A percentile compares a stretch with the other conserved stretches of the same genome.
These are phyloP conservation scores for Kwoniella dendrophila DNA, from an alignment of 768 basidiomycete species.

Conservation along the genomic window DNA sequence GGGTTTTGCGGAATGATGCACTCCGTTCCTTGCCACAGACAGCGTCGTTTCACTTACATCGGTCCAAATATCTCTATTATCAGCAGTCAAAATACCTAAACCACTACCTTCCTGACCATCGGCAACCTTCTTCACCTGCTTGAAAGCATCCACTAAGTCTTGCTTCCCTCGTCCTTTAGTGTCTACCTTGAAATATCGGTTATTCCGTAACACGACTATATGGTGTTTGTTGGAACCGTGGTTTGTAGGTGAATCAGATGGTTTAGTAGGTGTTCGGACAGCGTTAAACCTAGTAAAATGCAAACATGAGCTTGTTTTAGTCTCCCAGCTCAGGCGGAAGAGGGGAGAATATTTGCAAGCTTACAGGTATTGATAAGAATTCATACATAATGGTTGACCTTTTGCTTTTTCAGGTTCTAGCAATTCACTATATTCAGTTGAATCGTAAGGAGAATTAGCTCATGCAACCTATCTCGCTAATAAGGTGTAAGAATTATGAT, in stretches of 20 bases:
- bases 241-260: conserved; percentile 79
- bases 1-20: too few relatives aligned
- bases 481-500: not conserved
- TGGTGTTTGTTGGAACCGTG: conserved; percentile 82
- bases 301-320: not conserved
- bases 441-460: too few relatives aligned
- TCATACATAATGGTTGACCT: conserved; percentile 77
- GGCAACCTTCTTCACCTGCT: conserved; percentile 81
- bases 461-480: not conserved
- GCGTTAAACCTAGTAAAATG: conserved; percentile 73
- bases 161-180: conserved; percentile 66
- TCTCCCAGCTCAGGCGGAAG: too few relatives aligned
- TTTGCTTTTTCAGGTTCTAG: conserved; percentile 85
- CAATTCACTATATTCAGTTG: conserved; percentile 65
- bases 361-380: conserved; percentile 90
- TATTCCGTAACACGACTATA: conserved; percentile 85
- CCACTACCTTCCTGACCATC: conserved; percentile 63
- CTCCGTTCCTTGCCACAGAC: not conserved
- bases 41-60: conserved; percentile 61
- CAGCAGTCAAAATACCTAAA: conserved; percentile 80
- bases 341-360: conserved; percentile 33
- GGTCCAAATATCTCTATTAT: conserved; percentile 88
- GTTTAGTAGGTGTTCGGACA: conserved; percentile 79
- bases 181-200: conserved; percentile 83
- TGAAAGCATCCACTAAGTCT: conserved; percentile 67